Conservation (phyloP, 1,284 basidiomycete genomes). For the Cutaneotrichosporon sp. region DNA sequence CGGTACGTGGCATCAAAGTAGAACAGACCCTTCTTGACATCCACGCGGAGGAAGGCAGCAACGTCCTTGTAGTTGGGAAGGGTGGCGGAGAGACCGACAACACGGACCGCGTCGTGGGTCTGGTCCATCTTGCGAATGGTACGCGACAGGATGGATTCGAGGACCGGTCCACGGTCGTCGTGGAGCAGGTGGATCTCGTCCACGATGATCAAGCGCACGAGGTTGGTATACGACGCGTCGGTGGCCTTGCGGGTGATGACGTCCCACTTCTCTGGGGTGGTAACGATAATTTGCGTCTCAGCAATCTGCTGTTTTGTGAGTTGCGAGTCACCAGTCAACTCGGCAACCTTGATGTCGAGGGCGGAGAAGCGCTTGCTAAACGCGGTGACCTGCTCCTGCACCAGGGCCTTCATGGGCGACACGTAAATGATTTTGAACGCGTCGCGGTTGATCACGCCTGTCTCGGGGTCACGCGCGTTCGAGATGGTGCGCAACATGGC, state of each 20-base stretch:
- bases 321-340: slow-evolving; percentile 95
- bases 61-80: slow-evolving; percentile 98
- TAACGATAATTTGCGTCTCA: slow-evolving; percentile 97
- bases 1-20: slow-evolving; percentile 94
- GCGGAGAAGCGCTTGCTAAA: slow-evolving; percentile 75
- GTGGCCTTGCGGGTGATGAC: slow-evolving; percentile 98
- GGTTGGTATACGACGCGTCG: slow-evolving; percentile 94
- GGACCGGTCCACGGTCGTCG: slow-evolving; percentile 95
- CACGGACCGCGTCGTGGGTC: slow-evolving; percentile 82
- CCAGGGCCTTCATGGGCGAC: slow-evolving; percentile 97
- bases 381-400: slow-evolving; percentile 95
- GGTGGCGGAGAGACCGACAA: slow-evolving; percentile 94
- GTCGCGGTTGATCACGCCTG: slow-evolving; percentile 80
- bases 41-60: slow-evolving; percentile 95
- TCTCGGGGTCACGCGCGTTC: slow-evolving; percentile 76
- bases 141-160: slow-evolving; percentile 86
- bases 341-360: slow-evolving; percentile 84
- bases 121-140: slow-evolving; percentile 95
- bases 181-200: slow-evolving; percentile 98
- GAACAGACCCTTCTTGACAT: slow-evolving; percentile 86
- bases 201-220: slow-evolving; percentile 93
- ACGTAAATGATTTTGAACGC: slow-evolving; percentile 98
- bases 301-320: slow-evolving; percentile 97
- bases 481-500: slow-evolving; percentile 81
- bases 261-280: slow-evolving; percentile 99